Conservation (phyloP, 2,329 filamentous ascomycete genomes). For the Pseudogymnoascus sp. region DNA sequence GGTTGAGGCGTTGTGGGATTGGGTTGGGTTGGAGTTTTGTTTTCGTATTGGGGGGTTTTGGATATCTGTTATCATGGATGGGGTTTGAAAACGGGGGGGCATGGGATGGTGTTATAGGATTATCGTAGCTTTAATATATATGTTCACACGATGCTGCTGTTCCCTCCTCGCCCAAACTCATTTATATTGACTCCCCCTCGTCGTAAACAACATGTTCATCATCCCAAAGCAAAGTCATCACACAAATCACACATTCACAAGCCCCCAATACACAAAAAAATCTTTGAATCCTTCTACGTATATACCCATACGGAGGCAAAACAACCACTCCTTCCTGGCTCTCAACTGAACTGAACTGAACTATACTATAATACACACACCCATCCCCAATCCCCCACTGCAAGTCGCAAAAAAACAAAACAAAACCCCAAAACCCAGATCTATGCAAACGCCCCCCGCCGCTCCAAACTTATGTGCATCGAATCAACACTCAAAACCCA, state of each 20-base stretch:
- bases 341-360: neutral
- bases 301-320: neutral
- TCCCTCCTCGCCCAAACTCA: neutral
- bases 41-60: neutral
- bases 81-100: neutral
- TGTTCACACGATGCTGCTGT: neutral
- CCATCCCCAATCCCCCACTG: neutral
- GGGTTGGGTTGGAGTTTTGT: neutral
- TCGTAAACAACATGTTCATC: neutral
- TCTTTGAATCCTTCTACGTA: neutral
- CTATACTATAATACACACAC: conserved; percentile 4
- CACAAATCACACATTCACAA: neutral
- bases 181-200: neutral
- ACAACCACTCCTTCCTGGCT: neutral
- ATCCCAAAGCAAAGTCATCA: neutral
- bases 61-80: neutral
- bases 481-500: neutral
- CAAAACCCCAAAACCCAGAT: neutral
- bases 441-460: neutral
- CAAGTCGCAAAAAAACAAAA: neutral
- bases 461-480: neutral
- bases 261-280: neutral
- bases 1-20: neutral
- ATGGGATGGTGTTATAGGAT: neutral
- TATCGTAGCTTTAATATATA: neutral